Base-by-base conservation (phyloP, 2,329 filamentous ascomycete species). In the Lojkania enalia region DNA sequence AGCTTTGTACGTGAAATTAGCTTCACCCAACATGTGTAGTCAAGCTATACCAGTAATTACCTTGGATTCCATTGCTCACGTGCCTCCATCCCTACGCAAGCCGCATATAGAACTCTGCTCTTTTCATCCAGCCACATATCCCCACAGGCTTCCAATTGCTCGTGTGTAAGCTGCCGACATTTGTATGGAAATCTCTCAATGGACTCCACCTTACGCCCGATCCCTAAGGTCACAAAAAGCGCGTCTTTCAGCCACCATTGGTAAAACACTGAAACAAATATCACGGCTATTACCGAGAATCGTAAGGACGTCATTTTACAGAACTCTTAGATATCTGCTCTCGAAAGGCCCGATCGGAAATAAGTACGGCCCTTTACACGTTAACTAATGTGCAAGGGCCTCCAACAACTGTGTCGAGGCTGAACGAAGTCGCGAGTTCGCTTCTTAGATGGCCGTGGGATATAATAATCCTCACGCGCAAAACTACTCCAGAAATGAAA, bases 251-350 rank as follows among this genome's bases (percentile, higher is more conserved):
- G 14, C 27, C 21, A 43, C 21, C 18, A 39, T 40, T 47, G 47
- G 19, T 47, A 50, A 7, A 42, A 11, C 7, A 38, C 32, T n/a
- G 46, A 20, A 20, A 44, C n/a, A 32, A 36, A 13, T 12, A 39
- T 16, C 13, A 20, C 70, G n/a, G 67, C 21, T 31, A 39, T 11
- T 5, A 35, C 37, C 7, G 36, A 29, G n/a, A n/a, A n/a, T n/a
- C n/a, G n/a, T n/a, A n/a, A n/a, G n/a, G n/a, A n/a, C n/a, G n/a
- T n/a, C n/a, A n/a, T n/a, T n/a, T n/a, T n/a, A n/a, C n/a, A n/a
- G n/a, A n/a, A n/a, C n/a, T n/a, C n/a, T n/a, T n/a, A n/a, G n/a
- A n/a, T n/a, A n/a, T n/a, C n/a, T n/a, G n/a, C n/a, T n/a, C n/a
- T n/a, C n/a, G n/a, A n/a, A n/a, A n/a, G n/a, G n/a, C n/a, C n/a